Evolutionary conservation across 164 flowering plant species (phyloP).

Genomic region (Magnolia kwangsiensis): DNA sequence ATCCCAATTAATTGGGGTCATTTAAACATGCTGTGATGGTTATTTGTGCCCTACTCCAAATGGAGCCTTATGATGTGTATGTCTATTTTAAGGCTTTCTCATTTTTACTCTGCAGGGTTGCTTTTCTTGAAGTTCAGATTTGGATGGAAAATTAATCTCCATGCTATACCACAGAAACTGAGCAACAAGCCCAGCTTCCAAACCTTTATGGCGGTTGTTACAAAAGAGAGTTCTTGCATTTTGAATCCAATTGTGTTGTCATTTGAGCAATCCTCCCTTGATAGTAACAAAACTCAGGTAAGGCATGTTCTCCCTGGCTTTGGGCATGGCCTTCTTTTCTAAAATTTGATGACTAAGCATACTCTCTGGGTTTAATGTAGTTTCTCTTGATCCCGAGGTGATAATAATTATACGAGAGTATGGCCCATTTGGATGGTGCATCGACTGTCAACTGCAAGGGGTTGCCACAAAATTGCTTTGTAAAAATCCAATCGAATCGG

Average conservation of each 20-base stretch:
- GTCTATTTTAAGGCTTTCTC: background rate
- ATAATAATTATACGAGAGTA: too few species aligned
- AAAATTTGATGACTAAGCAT: background rate
- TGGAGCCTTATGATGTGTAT: background rate
- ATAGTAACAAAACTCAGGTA: slow-evolving; percentile 53
- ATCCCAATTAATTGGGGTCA: too few species aligned
- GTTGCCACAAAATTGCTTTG: too few species aligned
- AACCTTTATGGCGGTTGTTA: slow-evolving; percentile 74
- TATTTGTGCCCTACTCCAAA: background rate
- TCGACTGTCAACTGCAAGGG: too few species aligned
- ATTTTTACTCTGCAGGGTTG: slow-evolving; percentile 43
- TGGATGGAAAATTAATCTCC: slow-evolving; percentile 76
- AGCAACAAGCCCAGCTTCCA: slow-evolving; percentile 43
- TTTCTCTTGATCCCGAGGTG: background rate
- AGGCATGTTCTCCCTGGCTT: background rate
- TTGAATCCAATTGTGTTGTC: slow-evolving; percentile 42
- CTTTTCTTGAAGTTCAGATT: slow-evolving; percentile 76
- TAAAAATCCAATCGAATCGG: too few species aligned
- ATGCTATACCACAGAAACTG: slow-evolving; percentile 47
- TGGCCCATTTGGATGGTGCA: background rate
- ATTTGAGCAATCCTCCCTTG: slow-evolving; percentile 39
- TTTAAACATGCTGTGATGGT: background rate
- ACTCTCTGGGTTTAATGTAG: background rate
- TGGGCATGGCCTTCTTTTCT: background rate
- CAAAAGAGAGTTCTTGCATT: slow-evolving; percentile 44